Percentiles rank a stretch among this genome's conserved stretches.
Evolutionary conservation across 176 grass and related monocot genomes (phyloP).

Genomic region (Saccharum officinarum): DNA sequence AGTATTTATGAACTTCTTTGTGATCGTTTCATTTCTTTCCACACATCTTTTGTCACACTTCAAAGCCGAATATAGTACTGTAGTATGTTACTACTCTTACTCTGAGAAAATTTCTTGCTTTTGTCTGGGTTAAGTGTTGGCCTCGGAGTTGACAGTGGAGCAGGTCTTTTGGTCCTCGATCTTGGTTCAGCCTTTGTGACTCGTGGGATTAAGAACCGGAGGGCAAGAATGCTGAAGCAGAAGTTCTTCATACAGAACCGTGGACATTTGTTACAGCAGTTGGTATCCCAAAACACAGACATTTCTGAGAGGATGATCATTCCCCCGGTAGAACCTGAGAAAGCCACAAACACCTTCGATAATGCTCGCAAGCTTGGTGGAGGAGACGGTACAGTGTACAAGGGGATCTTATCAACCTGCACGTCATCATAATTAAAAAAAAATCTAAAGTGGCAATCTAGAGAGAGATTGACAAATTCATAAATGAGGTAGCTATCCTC

Average conservation of each 20-base stretch:
- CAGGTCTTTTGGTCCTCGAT: slow-evolving; percentile 28
- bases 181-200: slow-evolving; percentile 21
- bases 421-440: slow-evolving; percentile 59
- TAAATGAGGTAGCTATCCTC: slow-evolving; percentile 59
- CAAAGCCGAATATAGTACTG: background rate
- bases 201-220: slow-evolving; percentile 18
- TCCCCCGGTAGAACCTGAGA: slow-evolving; percentile 41
- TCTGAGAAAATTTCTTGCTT: background rate
- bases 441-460: slow-evolving; percentile 43
- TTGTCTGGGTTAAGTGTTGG: slow-evolving; percentile 45
- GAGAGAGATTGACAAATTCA: slow-evolving; percentile 59
- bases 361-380: background rate
- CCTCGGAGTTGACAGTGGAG: slow-evolving; percentile 45
- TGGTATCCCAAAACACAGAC: slow-evolving; percentile 46
- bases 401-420: slow-evolving; percentile 44
- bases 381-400: slow-evolving; percentile 50
- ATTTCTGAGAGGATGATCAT: slow-evolving; percentile 57
- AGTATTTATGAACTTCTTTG: background rate
- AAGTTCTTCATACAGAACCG: slow-evolving; percentile 50
- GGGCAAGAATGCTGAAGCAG: slow-evolving; percentile 30
- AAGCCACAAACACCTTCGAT: background rate
- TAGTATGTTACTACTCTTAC: background rate
- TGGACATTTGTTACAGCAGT: slow-evolving; percentile 43
- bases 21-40: background rate
- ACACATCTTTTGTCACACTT: background rate